Base-by-base conservation (phyloP, 306 rosid genomes). In the Aeschynomene evenia region DNA sequence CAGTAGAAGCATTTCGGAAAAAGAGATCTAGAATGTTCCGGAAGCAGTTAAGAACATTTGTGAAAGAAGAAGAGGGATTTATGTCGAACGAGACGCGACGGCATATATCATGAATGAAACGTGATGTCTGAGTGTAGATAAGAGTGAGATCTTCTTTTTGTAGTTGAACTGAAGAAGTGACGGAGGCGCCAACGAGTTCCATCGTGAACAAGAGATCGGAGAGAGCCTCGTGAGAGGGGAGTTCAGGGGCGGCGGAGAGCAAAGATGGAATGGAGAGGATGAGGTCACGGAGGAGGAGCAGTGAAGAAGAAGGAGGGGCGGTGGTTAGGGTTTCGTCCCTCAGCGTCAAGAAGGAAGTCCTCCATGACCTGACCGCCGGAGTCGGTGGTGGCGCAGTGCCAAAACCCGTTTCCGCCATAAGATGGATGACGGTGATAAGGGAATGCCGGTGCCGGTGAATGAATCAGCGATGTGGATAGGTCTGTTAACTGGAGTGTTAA, bases 321-420 rank as follows among this genome's bases (percentile, higher is more conserved):
- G 37, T 50, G 7, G 89, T 84, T 52, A 85, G 86, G 59, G 87
- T 78, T 89, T 92, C 96, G 64, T 92, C 98, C 61, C 98, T 79
- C 57, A 89, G 78, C 0, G 96, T 87, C 13, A 92, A 64, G 79
- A 92, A 89, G 40, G 92, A 80, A 23, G 92, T 86, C 69, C 98
- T 81, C 98, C 98, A 92, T 22, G 80, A 67, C 82, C 89, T 83
- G 3, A 76, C 81, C 33, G 60, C 56, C 1, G 89, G 39, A 33
- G 84, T 51, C 34, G 87, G 64, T 42, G 81, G 64, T 36, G 79
- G 64, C 50, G 55, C 36, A 20, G 78, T 46, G 18, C 20, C 51
- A 57, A 50, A 83, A 59, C 77, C 71, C 58, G 40, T 56, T 22
- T 68, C 80, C 60, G 80, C 87, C 87, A 83, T 83, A n/a, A 13